Percentiles rank a stretch among this genome's conserved stretches.
Evolutionary conservation across 2,329 filamentous ascomycete genomes (phyloP).

Genomic region (Fusarium continuum): DNA sequence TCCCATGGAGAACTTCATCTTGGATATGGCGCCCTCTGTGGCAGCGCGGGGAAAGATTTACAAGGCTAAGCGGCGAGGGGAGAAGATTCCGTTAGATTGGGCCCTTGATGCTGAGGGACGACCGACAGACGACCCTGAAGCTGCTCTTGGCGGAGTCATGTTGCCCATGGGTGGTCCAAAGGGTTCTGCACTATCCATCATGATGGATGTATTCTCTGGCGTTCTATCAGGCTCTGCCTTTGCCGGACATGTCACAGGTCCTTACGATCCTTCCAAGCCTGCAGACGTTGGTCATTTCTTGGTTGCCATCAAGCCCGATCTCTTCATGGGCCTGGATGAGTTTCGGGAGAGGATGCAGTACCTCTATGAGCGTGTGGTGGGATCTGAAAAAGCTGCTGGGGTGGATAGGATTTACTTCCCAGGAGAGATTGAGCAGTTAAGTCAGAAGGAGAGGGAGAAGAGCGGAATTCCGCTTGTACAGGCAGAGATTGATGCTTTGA

Average conservation of each 20-base stretch:
- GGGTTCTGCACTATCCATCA: constrained; percentile 78
- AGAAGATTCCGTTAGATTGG: constrained; percentile 78
- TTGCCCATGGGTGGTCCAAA: constrained; percentile 87
- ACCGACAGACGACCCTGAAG: constrained; percentile 75
- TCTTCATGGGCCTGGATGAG: constrained; percentile 76
- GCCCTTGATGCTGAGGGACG: constrained; percentile 76
- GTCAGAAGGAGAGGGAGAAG: constrained; percentile 59
- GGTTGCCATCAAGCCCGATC: constrained; percentile 75
- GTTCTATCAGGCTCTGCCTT: constrained; percentile 81
- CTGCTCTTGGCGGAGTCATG: constrained; percentile 81
- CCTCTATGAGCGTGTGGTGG: constrained; percentile 63
- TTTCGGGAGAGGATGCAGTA: constrained; percentile 71
- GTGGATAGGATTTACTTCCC: constrained; percentile 69
- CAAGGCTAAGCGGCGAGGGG: constrained; percentile 72
- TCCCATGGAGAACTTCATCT: constrained; percentile 66
- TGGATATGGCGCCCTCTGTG: constrained; percentile 78
- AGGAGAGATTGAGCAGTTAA: constrained; percentile 68
- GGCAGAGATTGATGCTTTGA: constrained; percentile 64
- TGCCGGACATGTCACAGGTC: constrained; percentile 78
- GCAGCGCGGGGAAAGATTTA: constrained; percentile 78
- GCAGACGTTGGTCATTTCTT: constrained; percentile 81
- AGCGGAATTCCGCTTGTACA: constrained; percentile 68
- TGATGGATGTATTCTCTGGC: constrained; percentile 91
- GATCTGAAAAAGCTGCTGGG: constrained; percentile 62
- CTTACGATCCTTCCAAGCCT: constrained; percentile 75